A percentile compares a stretch with the other conserved stretches of the same genome.
Conservation (phyloP, 78 protist genomes). For the Dictyostelium firmibasis region DNA sequence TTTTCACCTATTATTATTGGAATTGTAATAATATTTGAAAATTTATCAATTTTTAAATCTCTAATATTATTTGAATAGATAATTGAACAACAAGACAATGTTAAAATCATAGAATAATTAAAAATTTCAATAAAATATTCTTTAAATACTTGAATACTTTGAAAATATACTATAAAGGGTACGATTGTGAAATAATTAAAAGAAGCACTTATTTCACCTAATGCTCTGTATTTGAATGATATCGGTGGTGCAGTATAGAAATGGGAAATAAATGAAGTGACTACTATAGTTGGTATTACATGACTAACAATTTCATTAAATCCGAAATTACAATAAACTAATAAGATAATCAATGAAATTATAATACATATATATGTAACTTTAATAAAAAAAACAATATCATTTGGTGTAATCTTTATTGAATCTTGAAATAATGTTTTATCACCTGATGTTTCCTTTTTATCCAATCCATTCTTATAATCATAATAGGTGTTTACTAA, state of each 20-base stretch:
- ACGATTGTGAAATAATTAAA: not conserved
- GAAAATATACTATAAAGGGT: not conserved
- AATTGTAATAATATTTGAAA: not conserved
- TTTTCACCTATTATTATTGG: not conserved
- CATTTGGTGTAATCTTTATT: not conserved
- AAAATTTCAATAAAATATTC: not conserved
- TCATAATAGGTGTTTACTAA: conserved; percentile 23
- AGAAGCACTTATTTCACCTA: not conserved
- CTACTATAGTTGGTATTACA: not conserved
- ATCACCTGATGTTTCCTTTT: conserved; percentile 31
- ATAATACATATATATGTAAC: not conserved
- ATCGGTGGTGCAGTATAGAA: not conserved
- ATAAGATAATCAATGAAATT: not conserved
- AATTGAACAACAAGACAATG: not conserved
- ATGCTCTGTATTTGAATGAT: not conserved
- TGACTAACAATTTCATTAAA: not conserved
- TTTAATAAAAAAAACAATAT: not conserved
- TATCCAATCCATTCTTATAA: conserved; percentile 19
- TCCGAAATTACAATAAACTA: not conserved
- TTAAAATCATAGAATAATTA: not conserved
- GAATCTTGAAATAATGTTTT: conserved; percentile 6
- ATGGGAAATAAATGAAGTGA: not conserved
- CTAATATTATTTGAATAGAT: not conserved
- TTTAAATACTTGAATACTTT: not conserved
- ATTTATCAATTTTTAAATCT: not conserved